These are phyloP conservation scores for Acer saccharum DNA, from an alignment of 345 rosid species.

Conservation along the genomic window DNA sequence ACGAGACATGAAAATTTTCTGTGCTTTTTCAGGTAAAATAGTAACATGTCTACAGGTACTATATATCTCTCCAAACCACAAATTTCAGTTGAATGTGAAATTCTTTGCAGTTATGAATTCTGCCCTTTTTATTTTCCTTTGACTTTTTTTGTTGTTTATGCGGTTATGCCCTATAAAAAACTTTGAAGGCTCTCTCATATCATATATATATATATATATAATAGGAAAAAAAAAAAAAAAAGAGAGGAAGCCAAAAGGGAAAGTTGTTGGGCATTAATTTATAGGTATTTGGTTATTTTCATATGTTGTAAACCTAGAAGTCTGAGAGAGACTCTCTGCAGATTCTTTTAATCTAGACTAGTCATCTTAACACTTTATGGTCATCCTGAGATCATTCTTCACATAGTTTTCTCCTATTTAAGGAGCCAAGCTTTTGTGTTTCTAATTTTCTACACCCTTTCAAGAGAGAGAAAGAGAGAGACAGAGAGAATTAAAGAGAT, in stretches of 20 bases:
- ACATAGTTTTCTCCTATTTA: slow-evolving; percentile 2
- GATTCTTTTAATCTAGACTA: slow-evolving; percentile 10
- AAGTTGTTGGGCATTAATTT: slow-evolving; percentile 27
- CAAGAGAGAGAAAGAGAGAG: slow-evolving; percentile 25
- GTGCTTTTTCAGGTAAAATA: slow-evolving; percentile 32
- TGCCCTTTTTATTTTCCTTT: background rate
- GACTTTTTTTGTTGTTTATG: background rate
- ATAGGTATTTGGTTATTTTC: slow-evolving; percentile 24
- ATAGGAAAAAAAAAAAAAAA: no score
- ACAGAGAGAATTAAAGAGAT: slow-evolving; percentile 36
- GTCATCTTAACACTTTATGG: background rate
- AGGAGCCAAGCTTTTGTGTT: background rate
- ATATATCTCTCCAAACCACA: background rate
- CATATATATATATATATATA: background rate
- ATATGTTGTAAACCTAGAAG: slow-evolving; percentile 19
- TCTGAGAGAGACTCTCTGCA: slow-evolving; percentile 18
- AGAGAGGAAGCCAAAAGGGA: slow-evolving; percentile 20
- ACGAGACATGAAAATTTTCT: slow-evolving; percentile 11
- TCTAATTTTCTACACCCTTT: slow-evolving; percentile 32
- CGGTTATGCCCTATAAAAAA: background rate
- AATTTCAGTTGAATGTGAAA: background rate
- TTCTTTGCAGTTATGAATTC: background rate
- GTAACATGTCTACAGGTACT: slow-evolving; percentile 21
- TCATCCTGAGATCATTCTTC: slow-evolving; percentile 3
- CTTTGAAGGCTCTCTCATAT: background rate